Evolutionary conservation across 805 yeast genomes (phyloP).

Genomic region (Lipomyces spencermartinsiae): DNA sequence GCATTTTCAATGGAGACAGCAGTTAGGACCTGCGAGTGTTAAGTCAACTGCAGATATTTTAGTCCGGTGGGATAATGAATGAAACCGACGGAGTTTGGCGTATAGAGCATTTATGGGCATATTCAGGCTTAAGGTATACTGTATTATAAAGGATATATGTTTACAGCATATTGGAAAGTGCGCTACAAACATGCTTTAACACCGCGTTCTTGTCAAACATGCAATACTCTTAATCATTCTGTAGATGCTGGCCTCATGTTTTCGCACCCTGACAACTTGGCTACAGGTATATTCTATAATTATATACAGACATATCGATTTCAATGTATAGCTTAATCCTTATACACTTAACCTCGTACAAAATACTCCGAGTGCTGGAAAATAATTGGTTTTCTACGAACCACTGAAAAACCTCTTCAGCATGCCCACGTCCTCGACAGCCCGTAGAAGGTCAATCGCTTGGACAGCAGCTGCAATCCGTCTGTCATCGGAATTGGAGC

Average conservation of each 20-base stretch:
- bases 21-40: conserved; percentile 14
- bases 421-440: conserved; percentile 40
- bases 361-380: background rate
- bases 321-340: background rate
- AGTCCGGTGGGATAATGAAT: background rate
- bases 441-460: conserved; percentile 39
- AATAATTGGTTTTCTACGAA: background rate
- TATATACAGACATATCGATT: background rate
- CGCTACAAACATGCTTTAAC: background rate
- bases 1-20: conserved; percentile 13
- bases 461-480: conserved; percentile 37
- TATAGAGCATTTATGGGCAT: background rate
- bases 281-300: background rate
- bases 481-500: conserved; percentile 12
- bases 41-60: conserved; percentile 19
- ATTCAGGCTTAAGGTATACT: too few species aligned
- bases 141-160: too few species aligned
- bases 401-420: conserved; percentile 37
- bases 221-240: background rate
- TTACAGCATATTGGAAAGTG: background rate
- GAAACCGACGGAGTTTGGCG: background rate
- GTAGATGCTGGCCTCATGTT: background rate
- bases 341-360: background rate
- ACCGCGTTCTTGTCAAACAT: background rate
- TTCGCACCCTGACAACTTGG: background rate